phyloP scores from a whole-genome alignment of 2,329 filamentous ascomycete genomes.

The Ophiosphaerella herpotricha region DNA sequence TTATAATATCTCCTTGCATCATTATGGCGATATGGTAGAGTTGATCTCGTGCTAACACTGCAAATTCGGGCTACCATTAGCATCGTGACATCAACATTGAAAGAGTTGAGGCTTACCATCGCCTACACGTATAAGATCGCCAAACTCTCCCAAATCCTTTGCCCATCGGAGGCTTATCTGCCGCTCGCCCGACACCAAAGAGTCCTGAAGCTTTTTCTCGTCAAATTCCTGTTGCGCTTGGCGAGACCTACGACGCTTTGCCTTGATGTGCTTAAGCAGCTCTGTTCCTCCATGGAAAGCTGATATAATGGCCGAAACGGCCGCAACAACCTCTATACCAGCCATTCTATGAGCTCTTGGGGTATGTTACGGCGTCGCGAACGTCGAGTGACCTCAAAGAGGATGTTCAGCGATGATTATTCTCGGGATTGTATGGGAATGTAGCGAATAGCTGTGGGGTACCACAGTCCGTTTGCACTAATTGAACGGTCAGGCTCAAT shows the following conservation, averaged over 20 bases:
- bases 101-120: conserved; percentile 40
- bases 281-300: conserved; percentile 51
- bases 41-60: conserved; percentile 44
- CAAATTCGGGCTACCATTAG: conserved; percentile 4
- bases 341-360: background rate
- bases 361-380: background rate
- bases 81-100: conserved; percentile 13
- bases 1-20: conserved; percentile 49
- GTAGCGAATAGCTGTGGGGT: background rate
- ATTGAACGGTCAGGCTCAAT: no score
- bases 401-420: background rate
- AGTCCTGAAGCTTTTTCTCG: conserved; percentile 46
- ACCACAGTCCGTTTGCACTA: background rate
- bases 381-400: background rate
- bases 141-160: conserved; percentile 41
- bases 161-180: conserved; percentile 41
- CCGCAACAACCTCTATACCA: conserved; percentile 41
- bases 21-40: conserved; percentile 45
- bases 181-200: conserved; percentile 44
- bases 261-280: conserved; percentile 42
- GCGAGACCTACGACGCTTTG: conserved; percentile 37
- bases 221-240: conserved; percentile 36
- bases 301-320: conserved; percentile 49
- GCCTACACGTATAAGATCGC: conserved; percentile 43
- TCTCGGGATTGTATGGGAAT: background rate